Evolutionary conservation across 345 rosid species (phyloP).

Genomic region (Hibiscus trionum): DNA sequence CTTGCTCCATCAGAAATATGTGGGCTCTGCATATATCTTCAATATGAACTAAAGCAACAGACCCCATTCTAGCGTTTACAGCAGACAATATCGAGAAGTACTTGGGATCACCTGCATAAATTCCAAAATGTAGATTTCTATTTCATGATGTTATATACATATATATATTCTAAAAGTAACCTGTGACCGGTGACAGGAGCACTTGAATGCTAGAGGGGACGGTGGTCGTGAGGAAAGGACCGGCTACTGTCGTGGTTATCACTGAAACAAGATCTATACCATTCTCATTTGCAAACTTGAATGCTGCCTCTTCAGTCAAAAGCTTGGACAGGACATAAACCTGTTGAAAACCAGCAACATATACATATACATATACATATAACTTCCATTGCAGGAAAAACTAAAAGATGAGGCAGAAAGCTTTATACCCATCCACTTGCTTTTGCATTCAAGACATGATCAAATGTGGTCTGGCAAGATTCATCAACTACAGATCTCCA

Average conservation of each 20-base stretch:
- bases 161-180: conserved; percentile 14
- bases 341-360: conserved; percentile 23
- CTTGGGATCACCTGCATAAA: conserved; percentile 42
- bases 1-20: conserved; percentile 59
- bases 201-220: conserved; percentile 74
- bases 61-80: conserved; percentile 68
- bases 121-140: background rate
- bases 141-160: too few species aligned
- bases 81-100: conserved; percentile 52
- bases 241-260: conserved; percentile 63
- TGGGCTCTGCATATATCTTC: conserved; percentile 75
- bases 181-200: conserved; percentile 69
- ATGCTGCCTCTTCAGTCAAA: conserved; percentile 72
- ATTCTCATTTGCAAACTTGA: conserved; percentile 46
- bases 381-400: background rate
- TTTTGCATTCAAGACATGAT: conserved; percentile 47
- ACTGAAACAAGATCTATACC: conserved; percentile 62
- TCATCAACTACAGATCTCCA: conserved; percentile 66
- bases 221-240: conserved; percentile 52
- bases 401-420: background rate
- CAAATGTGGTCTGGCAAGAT: conserved; percentile 48
- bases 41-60: conserved; percentile 65
- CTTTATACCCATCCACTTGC: conserved; percentile 73
- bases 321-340: conserved; percentile 67
- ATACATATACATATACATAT: background rate